Conservation (phyloP, 331 rosid species). For the Acacia pycnantha region DNA sequence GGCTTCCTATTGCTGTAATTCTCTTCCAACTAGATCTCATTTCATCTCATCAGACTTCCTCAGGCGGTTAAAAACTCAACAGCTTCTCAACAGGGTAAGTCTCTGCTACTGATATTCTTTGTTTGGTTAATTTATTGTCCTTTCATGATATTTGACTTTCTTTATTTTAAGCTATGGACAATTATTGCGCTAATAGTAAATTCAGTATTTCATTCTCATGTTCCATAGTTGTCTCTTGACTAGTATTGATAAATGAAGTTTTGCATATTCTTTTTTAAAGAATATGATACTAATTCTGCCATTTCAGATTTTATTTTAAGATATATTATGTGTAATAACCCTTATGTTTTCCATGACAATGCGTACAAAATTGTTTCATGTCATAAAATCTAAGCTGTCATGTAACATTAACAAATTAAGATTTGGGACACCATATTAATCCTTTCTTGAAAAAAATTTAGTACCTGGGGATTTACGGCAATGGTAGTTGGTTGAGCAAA, state of each 20-base stretch:
- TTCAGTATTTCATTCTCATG: constrained; percentile 11
- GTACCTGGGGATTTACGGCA: constrained; percentile 1
- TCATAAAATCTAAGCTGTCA: background rate
- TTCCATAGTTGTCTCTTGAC: background rate
- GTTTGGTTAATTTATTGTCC: constrained; percentile 3
- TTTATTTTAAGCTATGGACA: background rate
- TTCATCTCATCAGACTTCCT: constrained; percentile 36
- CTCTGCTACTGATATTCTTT: constrained; percentile 12
- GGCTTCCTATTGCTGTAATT: constrained; percentile 47
- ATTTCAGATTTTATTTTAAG: background rate
- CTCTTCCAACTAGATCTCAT: constrained; percentile 44
- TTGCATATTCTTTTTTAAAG: background rate
- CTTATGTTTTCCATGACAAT: constrained; percentile 4
- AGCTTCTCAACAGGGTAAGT: constrained; percentile 46
- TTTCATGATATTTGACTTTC: background rate
- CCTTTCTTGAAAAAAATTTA: background rate
- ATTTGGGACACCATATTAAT: constrained; percentile 14
- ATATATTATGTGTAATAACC: background rate
- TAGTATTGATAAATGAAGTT: background rate
- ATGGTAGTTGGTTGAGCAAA: constrained; percentile 7
- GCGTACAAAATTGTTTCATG: background rate
- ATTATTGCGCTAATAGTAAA: background rate
- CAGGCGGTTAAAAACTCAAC: constrained; percentile 40
- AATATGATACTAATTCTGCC: background rate
- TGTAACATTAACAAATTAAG: background rate